Evolutionary conservation across 768 basidiomycete species (phyloP).

Genomic region (Pluteus cervinus): DNA sequence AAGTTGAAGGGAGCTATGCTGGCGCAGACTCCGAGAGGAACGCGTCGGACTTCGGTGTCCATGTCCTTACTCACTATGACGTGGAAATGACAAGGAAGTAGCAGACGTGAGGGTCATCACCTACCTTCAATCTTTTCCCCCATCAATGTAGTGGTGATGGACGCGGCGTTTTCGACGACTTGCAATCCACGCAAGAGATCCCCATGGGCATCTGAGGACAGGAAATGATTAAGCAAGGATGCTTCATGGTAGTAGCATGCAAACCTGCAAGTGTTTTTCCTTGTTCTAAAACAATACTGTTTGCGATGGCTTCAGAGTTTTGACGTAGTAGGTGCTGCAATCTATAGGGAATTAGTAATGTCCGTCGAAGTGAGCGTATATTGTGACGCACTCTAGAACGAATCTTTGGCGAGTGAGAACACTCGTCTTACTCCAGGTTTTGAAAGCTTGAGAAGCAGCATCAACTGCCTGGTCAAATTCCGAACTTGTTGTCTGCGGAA

Average conservation of each 20-base stretch:
- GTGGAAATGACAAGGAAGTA: constrained; percentile 2
- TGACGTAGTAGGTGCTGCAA: constrained; percentile 83
- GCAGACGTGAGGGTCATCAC: constrained; percentile 11
- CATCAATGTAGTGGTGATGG: constrained; percentile 78
- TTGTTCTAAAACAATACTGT: constrained; percentile 90
- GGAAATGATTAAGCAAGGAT: constrained; percentile 1
- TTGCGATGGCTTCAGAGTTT: constrained; percentile 81
- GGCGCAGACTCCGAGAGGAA: constrained; percentile 87
- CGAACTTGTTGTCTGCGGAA: constrained; percentile 77
- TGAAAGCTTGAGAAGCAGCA: constrained; percentile 80
- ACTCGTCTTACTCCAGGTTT: constrained; percentile 83
- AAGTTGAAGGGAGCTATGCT: constrained; percentile 88
- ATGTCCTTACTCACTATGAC: constrained; percentile 83
- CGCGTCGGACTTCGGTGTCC: constrained; percentile 84
- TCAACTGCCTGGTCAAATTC: constrained; percentile 84
- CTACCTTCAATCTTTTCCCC: constrained; percentile 91
- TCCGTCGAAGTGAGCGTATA: neutral
- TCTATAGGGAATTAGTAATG: constrained; percentile 31
- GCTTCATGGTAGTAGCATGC: constrained; percentile 7
- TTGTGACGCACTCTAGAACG: constrained; percentile 70
- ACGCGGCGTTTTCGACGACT: constrained; percentile 76
- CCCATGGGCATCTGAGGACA: constrained; percentile 79
- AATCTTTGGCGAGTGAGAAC: constrained; percentile 84
- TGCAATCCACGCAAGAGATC: constrained; percentile 92
- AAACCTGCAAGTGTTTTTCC: constrained; percentile 87